Conservation (phyloP, 2,329 filamentous ascomycete genomes). For the Colletotrichum caudatum region DNA sequence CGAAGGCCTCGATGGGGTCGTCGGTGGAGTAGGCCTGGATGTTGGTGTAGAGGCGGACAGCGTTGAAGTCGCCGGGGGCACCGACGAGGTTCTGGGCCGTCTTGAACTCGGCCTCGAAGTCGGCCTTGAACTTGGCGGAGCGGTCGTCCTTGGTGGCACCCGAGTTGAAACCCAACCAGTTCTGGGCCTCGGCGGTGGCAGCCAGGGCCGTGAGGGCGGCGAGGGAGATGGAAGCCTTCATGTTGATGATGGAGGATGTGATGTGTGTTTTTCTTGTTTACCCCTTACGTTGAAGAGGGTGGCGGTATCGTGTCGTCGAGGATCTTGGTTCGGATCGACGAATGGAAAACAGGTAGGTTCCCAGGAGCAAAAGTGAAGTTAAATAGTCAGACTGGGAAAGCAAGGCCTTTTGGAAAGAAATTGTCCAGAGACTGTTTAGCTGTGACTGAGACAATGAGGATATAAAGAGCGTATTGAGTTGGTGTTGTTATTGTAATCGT, state of each 20-base stretch:
- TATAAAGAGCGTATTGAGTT: constrained; percentile 33
- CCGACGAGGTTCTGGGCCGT: constrained; percentile 55
- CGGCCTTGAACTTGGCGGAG: constrained; percentile 64
- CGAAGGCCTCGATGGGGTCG: constrained; percentile 85
- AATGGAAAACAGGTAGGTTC: constrained; percentile 9
- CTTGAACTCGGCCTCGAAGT: constrained; percentile 62
- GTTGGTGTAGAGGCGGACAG: constrained; percentile 76
- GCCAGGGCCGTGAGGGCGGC: constrained; percentile 54
- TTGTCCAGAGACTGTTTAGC: constrained; percentile 25
- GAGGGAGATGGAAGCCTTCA: constrained; percentile 57
- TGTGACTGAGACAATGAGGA: constrained; percentile 24
- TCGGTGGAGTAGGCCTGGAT: constrained; percentile 74
- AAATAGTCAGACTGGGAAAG: background rate
- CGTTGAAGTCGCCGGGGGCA: constrained; percentile 67
- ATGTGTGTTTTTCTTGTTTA: background rate
- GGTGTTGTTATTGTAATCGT: constrained; percentile 3
- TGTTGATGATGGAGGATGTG: constrained; percentile 27
- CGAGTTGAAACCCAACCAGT: constrained; percentile 68
- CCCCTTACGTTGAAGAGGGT: background rate
- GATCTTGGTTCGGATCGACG: constrained; percentile 7
- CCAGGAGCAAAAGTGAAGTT: background rate
- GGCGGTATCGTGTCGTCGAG: background rate
- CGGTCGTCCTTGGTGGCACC: constrained; percentile 60
- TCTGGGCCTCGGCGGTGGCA: constrained; percentile 55
- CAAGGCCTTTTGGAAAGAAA: background rate